Percentiles rank a stretch among this genome's conserved stretches.
Evolutionary conservation across 2,329 filamentous ascomycete genomes (phyloP).

Genomic region (Colletotrichum sansevieriae): DNA sequence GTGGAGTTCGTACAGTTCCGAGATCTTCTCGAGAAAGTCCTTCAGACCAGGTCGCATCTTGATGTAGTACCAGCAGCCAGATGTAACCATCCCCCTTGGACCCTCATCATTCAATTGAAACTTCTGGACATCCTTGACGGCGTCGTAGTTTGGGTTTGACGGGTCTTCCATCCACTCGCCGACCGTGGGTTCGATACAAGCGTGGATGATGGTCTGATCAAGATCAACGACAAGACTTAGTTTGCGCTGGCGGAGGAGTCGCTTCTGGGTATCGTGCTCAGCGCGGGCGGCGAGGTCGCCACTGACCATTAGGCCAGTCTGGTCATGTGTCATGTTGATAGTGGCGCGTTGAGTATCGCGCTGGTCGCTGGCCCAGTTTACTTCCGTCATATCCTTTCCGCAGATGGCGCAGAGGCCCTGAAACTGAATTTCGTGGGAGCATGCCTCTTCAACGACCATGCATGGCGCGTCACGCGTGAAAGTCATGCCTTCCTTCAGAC

Average conservation of each 20-base stretch:
- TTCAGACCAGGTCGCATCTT: conserved; percentile 91
- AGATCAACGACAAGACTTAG: conserved; percentile 95
- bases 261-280: conserved; percentile 87
- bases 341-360: conserved; percentile 87
- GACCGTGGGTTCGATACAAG: conserved; percentile 95
- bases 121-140: conserved; percentile 86
- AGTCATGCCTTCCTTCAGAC: conserved; percentile 75
- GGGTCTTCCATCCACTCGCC: conserved; percentile 94
- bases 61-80: conserved; percentile 95
- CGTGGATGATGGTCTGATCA: conserved; percentile 98
- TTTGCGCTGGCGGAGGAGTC: conserved; percentile 84
- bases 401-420: conserved; percentile 92
- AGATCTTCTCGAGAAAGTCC: conserved; percentile 82
- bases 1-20: conserved; percentile 90
- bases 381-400: conserved; percentile 95
- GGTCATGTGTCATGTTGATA: conserved; percentile 95
- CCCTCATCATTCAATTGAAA: conserved; percentile 93
- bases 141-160: conserved; percentile 89
- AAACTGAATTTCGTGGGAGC: conserved; percentile 91
- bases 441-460: conserved; percentile 89
- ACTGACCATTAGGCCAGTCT: conserved; percentile 88
- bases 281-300: conserved; percentile 82
- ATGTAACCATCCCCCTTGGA: conserved; percentile 72
- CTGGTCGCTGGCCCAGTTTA: conserved; percentile 84
- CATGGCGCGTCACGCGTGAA: conserved; percentile 70